A percentile compares a stretch with the other conserved stretches of the same genome.
Evolutionary conservation across 306 rosid species (phyloP).

Genomic region (Acacia acuminata): DNA sequence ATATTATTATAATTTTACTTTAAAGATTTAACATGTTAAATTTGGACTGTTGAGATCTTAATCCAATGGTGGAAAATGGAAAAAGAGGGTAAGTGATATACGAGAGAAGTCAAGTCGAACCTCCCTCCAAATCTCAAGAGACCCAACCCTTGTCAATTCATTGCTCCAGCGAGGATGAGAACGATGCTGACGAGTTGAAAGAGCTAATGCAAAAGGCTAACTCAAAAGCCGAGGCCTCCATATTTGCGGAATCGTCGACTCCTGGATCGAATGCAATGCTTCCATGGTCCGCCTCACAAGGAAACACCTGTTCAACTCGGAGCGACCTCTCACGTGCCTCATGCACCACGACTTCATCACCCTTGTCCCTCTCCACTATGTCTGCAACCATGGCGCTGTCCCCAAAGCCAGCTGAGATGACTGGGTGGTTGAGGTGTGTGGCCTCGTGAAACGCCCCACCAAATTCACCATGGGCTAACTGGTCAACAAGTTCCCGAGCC

Average conservation of each 20-base stretch:
- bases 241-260: conserved; percentile 64
- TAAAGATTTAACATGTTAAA: too few species aligned
- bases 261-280: conserved; percentile 67
- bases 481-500: conserved; percentile 42
- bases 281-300: conserved; percentile 74
- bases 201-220: conserved; percentile 41
- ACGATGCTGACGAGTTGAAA: neutral
- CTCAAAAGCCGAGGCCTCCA: conserved; percentile 55
- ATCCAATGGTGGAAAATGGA: too few species aligned
- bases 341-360: conserved; percentile 86
- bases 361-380: conserved; percentile 80
- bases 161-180: conserved; percentile 53
- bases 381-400: conserved; percentile 79
- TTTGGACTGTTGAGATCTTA: too few species aligned
- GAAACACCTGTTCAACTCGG: conserved; percentile 83
- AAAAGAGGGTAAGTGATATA: too few species aligned
- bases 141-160: neutral
- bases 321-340: conserved; percentile 62
- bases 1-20: too few species aligned
- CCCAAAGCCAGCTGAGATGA: conserved; percentile 57
- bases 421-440: conserved; percentile 71
- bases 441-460: conserved; percentile 58
- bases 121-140: conserved; percentile 27
- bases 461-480: conserved; percentile 69
- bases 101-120: too few species aligned